Conservation (phyloP, 352 stramenopile genomes). For the Phytophthora idaei region DNA sequence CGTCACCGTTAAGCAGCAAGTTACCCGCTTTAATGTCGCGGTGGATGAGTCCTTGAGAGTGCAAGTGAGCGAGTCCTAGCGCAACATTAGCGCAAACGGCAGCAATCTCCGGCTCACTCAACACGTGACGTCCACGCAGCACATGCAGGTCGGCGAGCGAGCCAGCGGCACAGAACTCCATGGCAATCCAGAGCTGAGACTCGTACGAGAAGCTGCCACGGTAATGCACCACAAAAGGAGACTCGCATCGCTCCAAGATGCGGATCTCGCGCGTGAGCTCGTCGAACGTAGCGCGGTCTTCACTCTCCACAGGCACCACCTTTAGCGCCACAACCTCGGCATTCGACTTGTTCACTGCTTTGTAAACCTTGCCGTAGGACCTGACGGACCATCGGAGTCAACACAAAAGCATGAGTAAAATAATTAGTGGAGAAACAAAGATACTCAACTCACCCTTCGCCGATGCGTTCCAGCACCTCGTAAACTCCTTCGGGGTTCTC, state of each 20-base stretch:
- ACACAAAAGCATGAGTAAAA: constrained; percentile 21
- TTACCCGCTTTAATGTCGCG: constrained; percentile 91
- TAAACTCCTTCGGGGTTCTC: constrained; percentile 75
- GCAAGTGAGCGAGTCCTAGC: constrained; percentile 81
- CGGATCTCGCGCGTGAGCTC: constrained; percentile 87
- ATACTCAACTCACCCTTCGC: constrained; percentile 57
- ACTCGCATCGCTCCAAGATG: constrained; percentile 83
- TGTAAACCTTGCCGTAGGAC: constrained; percentile 88
- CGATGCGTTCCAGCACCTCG: constrained; percentile 77
- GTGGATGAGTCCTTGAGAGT: constrained; percentile 82
- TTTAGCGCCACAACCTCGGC: constrained; percentile 83
- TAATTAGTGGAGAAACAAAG: neutral
- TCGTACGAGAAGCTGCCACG: constrained; percentile 82
- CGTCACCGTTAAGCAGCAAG: constrained; percentile 73
- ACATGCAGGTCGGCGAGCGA: constrained; percentile 84
- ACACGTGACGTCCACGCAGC: constrained; percentile 44
- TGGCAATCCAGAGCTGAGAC: constrained; percentile 84
- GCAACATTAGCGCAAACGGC: constrained; percentile 72
- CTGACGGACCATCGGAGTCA: constrained; percentile 17
- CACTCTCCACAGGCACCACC: constrained; percentile 82
- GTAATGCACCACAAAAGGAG: constrained; percentile 88
- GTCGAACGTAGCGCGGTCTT: constrained; percentile 59
- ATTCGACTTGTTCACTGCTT: constrained; percentile 63
- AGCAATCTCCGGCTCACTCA: constrained; percentile 76
- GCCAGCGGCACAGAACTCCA: constrained; percentile 89